Percentiles rank a stretch among this genome's conserved stretches.
phyloP scores from a whole-genome alignment of 2,329 filamentous ascomycete genomes.

The Alternaria infectoria region DNA sequence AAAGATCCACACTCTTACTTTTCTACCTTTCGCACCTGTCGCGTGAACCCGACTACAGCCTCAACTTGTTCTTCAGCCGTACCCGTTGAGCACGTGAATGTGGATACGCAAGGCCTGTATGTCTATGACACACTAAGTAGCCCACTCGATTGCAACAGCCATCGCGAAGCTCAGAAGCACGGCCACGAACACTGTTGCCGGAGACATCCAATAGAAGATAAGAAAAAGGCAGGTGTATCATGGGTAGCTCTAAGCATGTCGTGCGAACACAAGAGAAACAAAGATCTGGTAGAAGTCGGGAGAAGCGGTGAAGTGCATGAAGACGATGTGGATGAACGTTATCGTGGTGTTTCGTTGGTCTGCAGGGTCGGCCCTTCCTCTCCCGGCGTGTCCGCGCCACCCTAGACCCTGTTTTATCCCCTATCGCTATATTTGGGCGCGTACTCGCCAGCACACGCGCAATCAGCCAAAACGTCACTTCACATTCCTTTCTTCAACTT shows the following conservation, averaged over 20 bases:
- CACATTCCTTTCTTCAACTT: neutral
- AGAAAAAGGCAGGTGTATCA: neutral
- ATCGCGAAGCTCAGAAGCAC: neutral
- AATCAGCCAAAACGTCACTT: conserved; percentile 16
- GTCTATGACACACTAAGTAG: neutral
- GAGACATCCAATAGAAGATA: neutral
- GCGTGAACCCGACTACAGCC: neutral
- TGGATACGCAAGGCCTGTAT: neutral
- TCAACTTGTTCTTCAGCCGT: neutral
- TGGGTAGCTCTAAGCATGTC: neutral
- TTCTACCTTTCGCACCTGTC: neutral
- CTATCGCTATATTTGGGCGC: conserved; percentile 15
- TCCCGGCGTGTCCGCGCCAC: conserved; percentile 16
- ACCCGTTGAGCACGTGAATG: neutral
- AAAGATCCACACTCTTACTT: neutral
- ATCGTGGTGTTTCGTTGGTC: conserved; percentile 10
- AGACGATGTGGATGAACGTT: conserved; percentile 7
- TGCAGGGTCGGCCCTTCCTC: conserved; percentile 14
- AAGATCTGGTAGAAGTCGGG: neutral
- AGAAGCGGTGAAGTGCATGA: conserved; percentile 2
- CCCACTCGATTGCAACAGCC: neutral
- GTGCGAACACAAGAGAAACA: neutral
- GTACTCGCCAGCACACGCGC: conserved; percentile 13
- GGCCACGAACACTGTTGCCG: neutral
- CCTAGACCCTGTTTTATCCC: conserved; percentile 13